Evolutionary conservation across 225 moss, liverwort and hornwort genomes (phyloP).

Genomic region (Ulota crispa): DNA sequence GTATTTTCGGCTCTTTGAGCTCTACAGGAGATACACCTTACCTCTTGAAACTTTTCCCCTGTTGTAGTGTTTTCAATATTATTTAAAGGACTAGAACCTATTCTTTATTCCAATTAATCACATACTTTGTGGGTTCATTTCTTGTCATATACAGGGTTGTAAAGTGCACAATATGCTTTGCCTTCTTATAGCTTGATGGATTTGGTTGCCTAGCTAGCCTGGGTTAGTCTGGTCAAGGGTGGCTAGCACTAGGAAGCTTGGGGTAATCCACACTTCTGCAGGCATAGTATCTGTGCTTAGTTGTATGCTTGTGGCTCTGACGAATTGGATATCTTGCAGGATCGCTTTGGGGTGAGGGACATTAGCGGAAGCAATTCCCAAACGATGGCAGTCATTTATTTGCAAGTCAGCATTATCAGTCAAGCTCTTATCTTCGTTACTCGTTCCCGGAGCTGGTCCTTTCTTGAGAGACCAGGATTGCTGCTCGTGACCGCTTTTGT

Average conservation of each 20-base stretch:
- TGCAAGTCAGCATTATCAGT: constrained; percentile 62
- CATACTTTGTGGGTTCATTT: neutral
- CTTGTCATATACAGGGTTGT: neutral
- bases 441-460: constrained; percentile 55
- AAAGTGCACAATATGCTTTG: neutral
- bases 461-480: constrained; percentile 42
- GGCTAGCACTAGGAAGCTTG: neutral
- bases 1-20: neutral
- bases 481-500: constrained; percentile 43
- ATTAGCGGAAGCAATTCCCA: constrained; percentile 9
- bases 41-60: too few relatives aligned
- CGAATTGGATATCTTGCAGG: constrained; percentile 16
- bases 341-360: constrained; percentile 34
- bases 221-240: neutral
- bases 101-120: neutral
- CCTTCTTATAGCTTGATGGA: neutral
- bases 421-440: constrained; percentile 60
- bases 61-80: neutral
- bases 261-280: neutral
- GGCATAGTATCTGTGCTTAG: neutral
- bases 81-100: neutral
- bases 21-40: neutral
- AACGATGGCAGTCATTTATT: constrained; percentile 40
- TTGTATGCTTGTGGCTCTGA: neutral
- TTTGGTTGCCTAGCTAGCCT: neutral